Conservation (phyloP, 257 asterid species). For the Lycium ferocissimum region DNA sequence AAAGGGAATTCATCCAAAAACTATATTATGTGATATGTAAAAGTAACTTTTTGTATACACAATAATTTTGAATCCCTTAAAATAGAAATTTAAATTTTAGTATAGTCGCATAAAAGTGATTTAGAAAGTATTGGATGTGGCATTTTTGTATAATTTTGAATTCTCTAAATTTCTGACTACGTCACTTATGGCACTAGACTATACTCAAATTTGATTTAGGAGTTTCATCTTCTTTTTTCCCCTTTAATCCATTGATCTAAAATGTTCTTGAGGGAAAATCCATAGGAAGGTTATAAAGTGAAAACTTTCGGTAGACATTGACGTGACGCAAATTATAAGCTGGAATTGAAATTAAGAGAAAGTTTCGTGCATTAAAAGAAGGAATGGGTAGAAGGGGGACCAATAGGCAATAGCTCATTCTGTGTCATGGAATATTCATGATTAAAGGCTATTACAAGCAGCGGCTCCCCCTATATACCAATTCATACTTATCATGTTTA, state of each 20-base stretch:
- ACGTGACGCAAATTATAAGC: background rate
- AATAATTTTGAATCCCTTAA: too few relatives aligned
- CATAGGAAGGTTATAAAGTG: background rate
- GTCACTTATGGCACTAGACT: background rate
- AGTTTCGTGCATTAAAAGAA: slow-evolving; percentile 15
- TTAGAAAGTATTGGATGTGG: too few relatives aligned
- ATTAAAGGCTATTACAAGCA: background rate
- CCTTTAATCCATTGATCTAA: background rate
- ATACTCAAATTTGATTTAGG: background rate
- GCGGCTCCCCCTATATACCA: background rate
- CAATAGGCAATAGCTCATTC: background rate
- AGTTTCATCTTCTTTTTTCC: background rate
- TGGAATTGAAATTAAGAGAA: background rate
- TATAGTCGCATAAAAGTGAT: too few relatives aligned
- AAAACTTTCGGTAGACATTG: background rate
- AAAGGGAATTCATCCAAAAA: too few relatives aligned
- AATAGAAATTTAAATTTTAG: too few relatives aligned
- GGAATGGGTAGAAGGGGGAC: background rate
- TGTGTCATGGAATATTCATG: background rate
- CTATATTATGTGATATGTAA: too few relatives aligned
- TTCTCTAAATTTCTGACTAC: background rate
- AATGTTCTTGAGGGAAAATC: background rate
- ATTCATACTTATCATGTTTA: too few relatives aligned
- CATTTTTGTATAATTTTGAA: too few relatives aligned
- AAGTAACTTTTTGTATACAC: too few relatives aligned